Evolutionary conservation across 495 filamentous ascomycete species (phyloP).

Genomic region (Podospora pseudocomata): DNA sequence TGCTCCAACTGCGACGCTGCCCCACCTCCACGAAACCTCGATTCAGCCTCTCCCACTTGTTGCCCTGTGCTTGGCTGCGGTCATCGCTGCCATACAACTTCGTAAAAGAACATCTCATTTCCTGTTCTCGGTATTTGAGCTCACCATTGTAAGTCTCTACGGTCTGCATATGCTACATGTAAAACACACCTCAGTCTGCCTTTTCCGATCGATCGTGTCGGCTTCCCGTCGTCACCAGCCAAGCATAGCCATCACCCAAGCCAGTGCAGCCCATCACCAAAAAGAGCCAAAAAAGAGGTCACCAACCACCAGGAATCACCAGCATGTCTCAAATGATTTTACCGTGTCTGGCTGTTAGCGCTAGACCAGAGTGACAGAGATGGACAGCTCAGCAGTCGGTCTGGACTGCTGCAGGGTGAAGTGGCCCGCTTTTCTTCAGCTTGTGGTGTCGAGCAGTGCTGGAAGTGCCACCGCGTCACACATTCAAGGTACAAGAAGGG

Average conservation of each 20-base stretch:
- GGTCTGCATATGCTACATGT: too few relatives aligned
- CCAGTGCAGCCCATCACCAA: not conserved
- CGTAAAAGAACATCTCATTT: not conserved
- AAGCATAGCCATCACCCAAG: not conserved
- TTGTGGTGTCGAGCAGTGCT: not conserved
- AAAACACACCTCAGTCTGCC: too few relatives aligned
- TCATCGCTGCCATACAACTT: not conserved
- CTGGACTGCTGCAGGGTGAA: conserved; percentile 1
- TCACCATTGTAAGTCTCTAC: too few relatives aligned
- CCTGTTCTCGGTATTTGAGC: not conserved
- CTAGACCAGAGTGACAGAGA: not conserved
- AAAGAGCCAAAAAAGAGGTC: not conserved
- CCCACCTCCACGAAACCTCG: not conserved
- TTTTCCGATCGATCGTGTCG: not conserved
- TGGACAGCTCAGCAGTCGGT: not conserved
- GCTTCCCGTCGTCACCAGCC: not conserved
- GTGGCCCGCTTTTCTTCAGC: conserved; percentile 10
- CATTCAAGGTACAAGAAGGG: conserved; percentile 2
- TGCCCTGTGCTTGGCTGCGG: not conserved
- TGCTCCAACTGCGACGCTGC: not conserved
- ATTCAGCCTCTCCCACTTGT: not conserved
- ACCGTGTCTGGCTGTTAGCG: not conserved
- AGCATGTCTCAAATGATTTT: not conserved
- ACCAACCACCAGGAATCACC: conserved; percentile 3
- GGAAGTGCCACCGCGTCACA: not conserved